phyloP scores from a whole-genome alignment of 1,139 yeast genomes.

The Geotrichum candidum region DNA sequence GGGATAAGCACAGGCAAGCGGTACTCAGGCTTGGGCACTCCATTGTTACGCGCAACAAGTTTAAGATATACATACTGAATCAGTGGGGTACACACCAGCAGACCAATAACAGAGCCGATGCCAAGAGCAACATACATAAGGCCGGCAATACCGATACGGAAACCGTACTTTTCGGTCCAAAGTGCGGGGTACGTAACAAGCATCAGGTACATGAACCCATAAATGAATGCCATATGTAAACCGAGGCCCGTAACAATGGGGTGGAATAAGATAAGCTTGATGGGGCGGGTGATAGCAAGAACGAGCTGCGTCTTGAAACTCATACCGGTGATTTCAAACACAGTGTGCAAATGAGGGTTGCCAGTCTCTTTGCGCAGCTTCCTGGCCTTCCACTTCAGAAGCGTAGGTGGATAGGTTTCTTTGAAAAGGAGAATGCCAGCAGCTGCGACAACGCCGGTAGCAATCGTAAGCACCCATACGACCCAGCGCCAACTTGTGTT shows the following conservation, averaged over 20 bases:
- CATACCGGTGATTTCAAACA: slow-evolving; percentile 43
- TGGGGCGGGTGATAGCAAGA: slow-evolving; percentile 46
- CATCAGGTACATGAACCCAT: slow-evolving; percentile 58
- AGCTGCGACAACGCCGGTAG: slow-evolving; percentile 46
- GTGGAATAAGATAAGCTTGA: slow-evolving; percentile 47
- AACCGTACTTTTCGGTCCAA: slow-evolving; percentile 45
- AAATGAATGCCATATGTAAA: slow-evolving; percentile 55
- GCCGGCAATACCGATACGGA: slow-evolving; percentile 47
- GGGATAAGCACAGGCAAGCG: slow-evolving; percentile 42
- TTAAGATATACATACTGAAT: slow-evolving; percentile 39
- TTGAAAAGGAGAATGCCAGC: slow-evolving; percentile 41
- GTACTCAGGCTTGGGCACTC: slow-evolving; percentile 52
- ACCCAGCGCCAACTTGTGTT: slow-evolving; percentile 51
- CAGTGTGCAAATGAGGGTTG: slow-evolving; percentile 50
- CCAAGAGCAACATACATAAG: slow-evolving; percentile 54
- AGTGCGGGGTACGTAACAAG: slow-evolving; percentile 54
- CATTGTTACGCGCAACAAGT: slow-evolving; percentile 41
- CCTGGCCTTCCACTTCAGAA: slow-evolving; percentile 45
- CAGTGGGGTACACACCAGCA: slow-evolving; percentile 41
- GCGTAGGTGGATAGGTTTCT: slow-evolving; percentile 57
- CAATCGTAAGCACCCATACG: slow-evolving; percentile 52
- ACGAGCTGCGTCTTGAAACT: slow-evolving; percentile 24
- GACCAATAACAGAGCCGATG: slow-evolving; percentile 46
- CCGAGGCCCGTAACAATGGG: slow-evolving; percentile 63
- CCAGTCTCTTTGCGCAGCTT: slow-evolving; percentile 48